A percentile compares a stretch with the other conserved stretches of the same genome.
Evolutionary conservation across 2,329 filamentous ascomycete genomes (phyloP).

Genomic region (Shiraia sp.): DNA sequence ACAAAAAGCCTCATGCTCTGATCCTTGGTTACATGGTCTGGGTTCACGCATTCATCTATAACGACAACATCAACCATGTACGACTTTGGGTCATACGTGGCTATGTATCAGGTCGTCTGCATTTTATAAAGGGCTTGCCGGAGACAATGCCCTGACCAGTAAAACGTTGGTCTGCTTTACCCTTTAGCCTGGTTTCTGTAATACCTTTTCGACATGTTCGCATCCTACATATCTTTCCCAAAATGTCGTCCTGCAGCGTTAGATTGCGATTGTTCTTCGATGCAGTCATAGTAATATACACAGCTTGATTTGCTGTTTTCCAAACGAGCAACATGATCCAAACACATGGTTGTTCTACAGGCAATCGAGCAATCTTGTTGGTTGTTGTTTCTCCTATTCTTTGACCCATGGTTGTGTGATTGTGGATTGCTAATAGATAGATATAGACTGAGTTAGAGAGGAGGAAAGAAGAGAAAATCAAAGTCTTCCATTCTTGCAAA

Average conservation of each 20-base stretch:
- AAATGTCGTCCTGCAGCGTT: slow-evolving; percentile 2
- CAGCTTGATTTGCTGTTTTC: slow-evolving; percentile 9
- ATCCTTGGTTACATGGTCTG: too few relatives aligned
- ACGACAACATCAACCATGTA: neutral
- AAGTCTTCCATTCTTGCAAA: too few relatives aligned
- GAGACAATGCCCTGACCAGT: neutral
- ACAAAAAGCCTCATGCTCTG: neutral
- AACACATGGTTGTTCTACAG: slow-evolving; percentile 16
- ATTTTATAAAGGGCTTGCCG: neutral
- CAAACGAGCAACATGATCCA: slow-evolving; percentile 9
- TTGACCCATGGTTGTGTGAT: neutral
- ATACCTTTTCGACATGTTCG: neutral
- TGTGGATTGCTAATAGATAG: slow-evolving; percentile 3
- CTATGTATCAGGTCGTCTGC: neutral
- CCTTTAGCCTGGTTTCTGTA: neutral
- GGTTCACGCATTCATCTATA: too few relatives aligned
- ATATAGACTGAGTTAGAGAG: neutral
- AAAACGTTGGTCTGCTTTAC: neutral
- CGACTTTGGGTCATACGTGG: neutral
- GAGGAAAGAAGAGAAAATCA: too few relatives aligned
- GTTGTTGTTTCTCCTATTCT: slow-evolving; percentile 5
- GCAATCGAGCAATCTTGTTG: slow-evolving; percentile 8
- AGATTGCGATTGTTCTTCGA: neutral
- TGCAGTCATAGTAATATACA: slow-evolving; percentile 3
- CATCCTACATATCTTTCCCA: slow-evolving; percentile 1